These are phyloP conservation scores for Rhododendron vialii DNA, from an alignment of 148 eudicot species.

Conservation along the genomic window DNA sequence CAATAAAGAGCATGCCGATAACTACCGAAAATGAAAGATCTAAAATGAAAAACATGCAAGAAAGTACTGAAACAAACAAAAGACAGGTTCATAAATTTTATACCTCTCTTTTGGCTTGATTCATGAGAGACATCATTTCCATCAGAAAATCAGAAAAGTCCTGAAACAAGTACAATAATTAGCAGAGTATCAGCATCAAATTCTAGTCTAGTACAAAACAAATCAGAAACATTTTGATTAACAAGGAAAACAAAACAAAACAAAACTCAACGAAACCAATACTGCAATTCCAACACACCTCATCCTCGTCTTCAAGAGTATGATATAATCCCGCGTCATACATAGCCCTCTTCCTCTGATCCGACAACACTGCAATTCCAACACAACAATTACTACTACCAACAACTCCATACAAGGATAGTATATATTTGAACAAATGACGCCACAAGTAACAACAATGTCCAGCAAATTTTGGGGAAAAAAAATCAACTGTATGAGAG, in stretches of 20 bases:
- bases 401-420: neutral
- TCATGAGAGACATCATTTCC: slow-evolving; percentile 68
- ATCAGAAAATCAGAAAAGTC: slow-evolving; percentile 73
- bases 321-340: slow-evolving; percentile 75
- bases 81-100: neutral
- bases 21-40: too few relatives aligned
- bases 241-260: neutral
- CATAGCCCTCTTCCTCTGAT: slow-evolving; percentile 50
- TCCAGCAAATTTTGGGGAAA: too few relatives aligned
- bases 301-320: slow-evolving; percentile 55
- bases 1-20: too few relatives aligned
- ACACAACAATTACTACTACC: neutral
- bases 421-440: neutral
- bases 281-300: slow-evolving; percentile 28
- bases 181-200: neutral
- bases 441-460: neutral
- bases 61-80: neutral
- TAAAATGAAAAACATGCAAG: neutral
- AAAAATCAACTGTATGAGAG: neutral
- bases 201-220: neutral
- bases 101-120: slow-evolving; percentile 67
- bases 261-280: neutral
- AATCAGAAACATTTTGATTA: neutral
- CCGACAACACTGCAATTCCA: slow-evolving; percentile 64
- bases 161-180: slow-evolving; percentile 22